These are phyloP conservation scores for Apocynum venetum DNA, from an alignment of 257 asterid species.

Conservation along the genomic window DNA sequence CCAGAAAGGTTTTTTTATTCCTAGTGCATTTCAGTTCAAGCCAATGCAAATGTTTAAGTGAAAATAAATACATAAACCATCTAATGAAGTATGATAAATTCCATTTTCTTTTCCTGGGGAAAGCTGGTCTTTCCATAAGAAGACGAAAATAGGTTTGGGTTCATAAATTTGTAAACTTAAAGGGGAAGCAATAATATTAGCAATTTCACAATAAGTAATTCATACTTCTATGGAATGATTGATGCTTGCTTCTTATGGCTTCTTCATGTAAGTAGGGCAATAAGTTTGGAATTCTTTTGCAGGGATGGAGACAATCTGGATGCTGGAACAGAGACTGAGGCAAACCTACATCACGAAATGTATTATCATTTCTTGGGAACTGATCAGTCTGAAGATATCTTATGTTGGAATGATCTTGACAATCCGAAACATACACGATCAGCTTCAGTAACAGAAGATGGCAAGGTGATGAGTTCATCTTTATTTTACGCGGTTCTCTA, in stretches of 20 bases:
- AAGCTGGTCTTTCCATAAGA: neutral
- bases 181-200: neutral
- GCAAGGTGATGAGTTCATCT: conserved; percentile 50
- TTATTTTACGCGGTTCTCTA: neutral
- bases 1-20: neutral
- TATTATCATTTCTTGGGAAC: conserved; percentile 93
- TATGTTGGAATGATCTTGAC: conserved; percentile 80
- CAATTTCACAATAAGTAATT: neutral
- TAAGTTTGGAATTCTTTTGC: conserved; percentile 20
- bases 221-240: neutral
- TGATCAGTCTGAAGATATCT: conserved; percentile 82
- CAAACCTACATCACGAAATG: conserved; percentile 76
- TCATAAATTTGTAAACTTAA: too few relatives aligned
- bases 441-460: conserved; percentile 81
- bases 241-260: neutral
- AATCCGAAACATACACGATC: conserved; percentile 69
- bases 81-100: neutral
- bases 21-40: neutral
- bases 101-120: neutral
- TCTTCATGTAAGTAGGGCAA: neutral
- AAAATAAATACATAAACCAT: neutral
- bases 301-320: conserved; percentile 73
- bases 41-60: neutral
- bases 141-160: too few relatives aligned
- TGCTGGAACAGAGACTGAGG: conserved; percentile 82